Base-by-base conservation (phyloP, 2,329 filamentous ascomycete genomes). In the Fusarium albidum region DNA sequence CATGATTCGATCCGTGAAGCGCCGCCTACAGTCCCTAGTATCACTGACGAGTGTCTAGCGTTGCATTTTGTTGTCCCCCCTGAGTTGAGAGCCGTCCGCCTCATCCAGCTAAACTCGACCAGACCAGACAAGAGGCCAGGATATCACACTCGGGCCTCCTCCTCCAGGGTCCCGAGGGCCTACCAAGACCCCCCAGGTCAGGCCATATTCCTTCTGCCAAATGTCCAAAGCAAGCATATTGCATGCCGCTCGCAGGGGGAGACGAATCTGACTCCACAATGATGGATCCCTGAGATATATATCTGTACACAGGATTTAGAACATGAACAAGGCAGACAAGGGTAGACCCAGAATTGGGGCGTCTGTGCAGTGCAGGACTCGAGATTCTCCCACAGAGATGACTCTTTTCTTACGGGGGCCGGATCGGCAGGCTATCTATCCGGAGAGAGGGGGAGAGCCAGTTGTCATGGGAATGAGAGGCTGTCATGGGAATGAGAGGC, bases 51-150 rank as follows among this genome's bases (percentile, higher is more conserved):
- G 32, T 43, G 38, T 41, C 37, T 14, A 55, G 50, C 43, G 41
- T 55, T 26, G 32, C 50, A 55, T 59, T 15, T 3, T 49, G n/a
- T n/a, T n/a, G n/a, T 21, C 21, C 32, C 39, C 52, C 52, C 49
- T 54, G 55, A 47, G 40, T 12, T 25, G 11, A 28, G 31, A 13
- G 9, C 17, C 29, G 21, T 10, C n/a, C 11, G 39, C 29, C 49
- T 49, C 21, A 21, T 21, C 21, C 21, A 21, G n/a, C n/a, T n/a
- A n/a, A n/a, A 21, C 21, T 5, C 21, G 21, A 7, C 21, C 21
- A 21, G 4, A 21, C 7, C 21, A 21, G 21, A 21, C n/a, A n/a
- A n/a, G n/a, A n/a, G n/a, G 21, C 21, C 21, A 21, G 21, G 21
- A 21, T 21, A 21, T 21, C 21, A 7, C 21, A 21, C 21, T 21